Conservation (phyloP, 768 basidiomycete genomes). For the Asterophora lycoperdoides region DNA sequence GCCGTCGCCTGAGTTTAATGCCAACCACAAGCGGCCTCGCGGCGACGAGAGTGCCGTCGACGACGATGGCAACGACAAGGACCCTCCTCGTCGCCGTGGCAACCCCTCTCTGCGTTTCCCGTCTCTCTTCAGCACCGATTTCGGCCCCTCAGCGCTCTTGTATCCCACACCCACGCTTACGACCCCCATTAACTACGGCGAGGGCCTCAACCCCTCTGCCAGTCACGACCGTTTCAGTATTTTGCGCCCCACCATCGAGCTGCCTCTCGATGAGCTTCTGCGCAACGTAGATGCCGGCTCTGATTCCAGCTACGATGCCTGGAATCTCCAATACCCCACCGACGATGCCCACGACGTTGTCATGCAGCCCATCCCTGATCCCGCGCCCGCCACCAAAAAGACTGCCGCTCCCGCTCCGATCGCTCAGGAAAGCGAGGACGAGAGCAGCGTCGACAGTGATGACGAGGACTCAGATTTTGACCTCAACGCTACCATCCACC, state of each 20-base stretch:
- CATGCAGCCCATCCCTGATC: constrained; percentile 22
- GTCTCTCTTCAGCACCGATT: constrained; percentile 66
- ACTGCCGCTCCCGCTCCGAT: constrained; percentile 11
- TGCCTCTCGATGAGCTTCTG: constrained; percentile 81
- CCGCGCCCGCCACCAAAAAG: constrained; percentile 13
- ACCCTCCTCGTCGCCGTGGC: constrained; percentile 29
- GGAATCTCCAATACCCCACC: constrained; percentile 12
- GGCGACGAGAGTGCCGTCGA: constrained; percentile 26
- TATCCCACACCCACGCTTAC: constrained; percentile 64
- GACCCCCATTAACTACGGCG: constrained; percentile 71
- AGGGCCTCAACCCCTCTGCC: constrained; percentile 52
- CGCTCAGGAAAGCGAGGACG: constrained; percentile 30
- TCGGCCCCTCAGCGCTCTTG: constrained; percentile 74
- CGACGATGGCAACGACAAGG: constrained; percentile 30
- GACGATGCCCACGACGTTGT: constrained; percentile 24
- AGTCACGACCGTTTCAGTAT: constrained; percentile 56
- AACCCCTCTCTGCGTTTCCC: constrained; percentile 58
- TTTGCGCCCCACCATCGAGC: constrained; percentile 76
- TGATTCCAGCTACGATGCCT: constrained; percentile 18
- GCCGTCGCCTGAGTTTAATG: constrained; percentile 59
- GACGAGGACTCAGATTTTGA: constrained; percentile 34
- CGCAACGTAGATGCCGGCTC: constrained; percentile 37
- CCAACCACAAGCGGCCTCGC: constrained; percentile 33
- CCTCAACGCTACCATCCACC: constrained; percentile 27
- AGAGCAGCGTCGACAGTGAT: constrained; percentile 29